Conservation (phyloP, 2,329 filamentous ascomycete genomes). For the Aureobasidium subglaciale region DNA sequence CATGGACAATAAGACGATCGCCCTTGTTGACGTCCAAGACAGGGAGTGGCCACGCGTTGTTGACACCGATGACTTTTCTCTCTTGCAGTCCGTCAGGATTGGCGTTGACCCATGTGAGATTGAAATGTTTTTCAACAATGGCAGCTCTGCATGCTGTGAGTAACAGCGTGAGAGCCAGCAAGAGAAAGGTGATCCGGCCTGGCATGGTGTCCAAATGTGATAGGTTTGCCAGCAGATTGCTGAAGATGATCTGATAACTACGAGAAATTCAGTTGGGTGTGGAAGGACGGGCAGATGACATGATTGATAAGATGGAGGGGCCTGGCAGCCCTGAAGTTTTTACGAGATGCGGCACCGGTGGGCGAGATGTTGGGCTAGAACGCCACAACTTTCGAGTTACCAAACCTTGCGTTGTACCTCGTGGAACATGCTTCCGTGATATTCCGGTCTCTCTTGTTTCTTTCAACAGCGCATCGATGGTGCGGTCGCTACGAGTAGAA, state of each 20-base stretch:
- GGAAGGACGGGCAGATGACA: slow-evolving; percentile 9
- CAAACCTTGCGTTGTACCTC: not conserved
- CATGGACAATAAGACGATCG: slow-evolving; percentile 62
- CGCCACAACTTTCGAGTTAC: not conserved
- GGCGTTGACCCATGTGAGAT: slow-evolving; percentile 48
- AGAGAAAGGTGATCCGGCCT: slow-evolving; percentile 37
- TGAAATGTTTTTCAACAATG: slow-evolving; percentile 42
- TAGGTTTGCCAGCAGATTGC: not conserved
- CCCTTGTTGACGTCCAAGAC: slow-evolving; percentile 66
- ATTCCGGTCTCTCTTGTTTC: not conserved
- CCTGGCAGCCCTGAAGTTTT: not conserved
- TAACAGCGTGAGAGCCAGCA: slow-evolving; percentile 29
- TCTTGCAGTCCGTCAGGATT: slow-evolving; percentile 48
- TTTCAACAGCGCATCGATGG: too few species aligned
- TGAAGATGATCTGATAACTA: slow-evolving; percentile 5
- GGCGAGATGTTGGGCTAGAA: not conserved
- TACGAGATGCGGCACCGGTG: not conserved
- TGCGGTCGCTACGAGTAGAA: too few species aligned
- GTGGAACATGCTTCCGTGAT: not conserved
- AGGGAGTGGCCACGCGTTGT: slow-evolving; percentile 66
- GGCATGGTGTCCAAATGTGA: slow-evolving; percentile 31
- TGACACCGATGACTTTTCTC: slow-evolving; percentile 59
- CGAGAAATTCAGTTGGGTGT: not conserved
- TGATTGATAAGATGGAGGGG: slow-evolving; percentile 20
- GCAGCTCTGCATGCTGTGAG: slow-evolving; percentile 23